phyloP scores from a whole-genome alignment of 73 alveolate species.

The Symbiodinium pilosum region DNA sequence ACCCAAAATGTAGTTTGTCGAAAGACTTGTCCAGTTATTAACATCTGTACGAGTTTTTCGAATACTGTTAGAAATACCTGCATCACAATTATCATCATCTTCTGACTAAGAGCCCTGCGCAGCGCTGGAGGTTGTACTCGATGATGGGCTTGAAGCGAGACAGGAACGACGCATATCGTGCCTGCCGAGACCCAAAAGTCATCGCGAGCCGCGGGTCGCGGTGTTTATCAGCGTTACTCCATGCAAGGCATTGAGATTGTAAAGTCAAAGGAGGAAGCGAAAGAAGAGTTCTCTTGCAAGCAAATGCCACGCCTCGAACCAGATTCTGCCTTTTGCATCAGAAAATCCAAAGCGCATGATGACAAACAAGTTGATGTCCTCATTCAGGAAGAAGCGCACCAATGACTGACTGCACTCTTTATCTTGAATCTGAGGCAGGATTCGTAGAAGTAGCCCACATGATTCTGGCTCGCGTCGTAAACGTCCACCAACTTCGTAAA shows the following conservation, averaged over 20 bases:
- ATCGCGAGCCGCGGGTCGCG: too few relatives aligned
- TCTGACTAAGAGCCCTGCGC: neutral
- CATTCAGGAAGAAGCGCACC: neutral
- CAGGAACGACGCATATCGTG: constrained; percentile 84
- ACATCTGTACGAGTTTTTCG: too few relatives aligned
- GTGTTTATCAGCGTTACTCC: too few relatives aligned
- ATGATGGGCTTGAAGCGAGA: constrained; percentile 89
- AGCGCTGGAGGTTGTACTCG: constrained; percentile 8
- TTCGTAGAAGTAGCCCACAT: constrained; percentile 60
- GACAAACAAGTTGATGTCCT: constrained; percentile 72
- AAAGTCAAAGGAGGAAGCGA: too few relatives aligned
- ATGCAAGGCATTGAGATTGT: too few relatives aligned
- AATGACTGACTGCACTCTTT: neutral
- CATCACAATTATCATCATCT: too few relatives aligned
- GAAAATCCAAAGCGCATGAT: constrained; percentile 90
- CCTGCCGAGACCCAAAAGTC: neutral
- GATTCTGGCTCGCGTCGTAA: constrained; percentile 12
- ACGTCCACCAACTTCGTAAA: constrained; percentile 84
- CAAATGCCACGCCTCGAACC: constrained; percentile 92
- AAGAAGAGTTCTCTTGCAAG: too few relatives aligned
- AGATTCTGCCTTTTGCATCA: constrained; percentile 71
- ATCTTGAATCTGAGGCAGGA: neutral
- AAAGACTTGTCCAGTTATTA: too few relatives aligned
- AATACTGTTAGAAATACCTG: too few relatives aligned
- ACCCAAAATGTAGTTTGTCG: too few relatives aligned